phyloP scores from a whole-genome alignment of 2,329 filamentous ascomycete genomes.

The Alternaria longipes region DNA sequence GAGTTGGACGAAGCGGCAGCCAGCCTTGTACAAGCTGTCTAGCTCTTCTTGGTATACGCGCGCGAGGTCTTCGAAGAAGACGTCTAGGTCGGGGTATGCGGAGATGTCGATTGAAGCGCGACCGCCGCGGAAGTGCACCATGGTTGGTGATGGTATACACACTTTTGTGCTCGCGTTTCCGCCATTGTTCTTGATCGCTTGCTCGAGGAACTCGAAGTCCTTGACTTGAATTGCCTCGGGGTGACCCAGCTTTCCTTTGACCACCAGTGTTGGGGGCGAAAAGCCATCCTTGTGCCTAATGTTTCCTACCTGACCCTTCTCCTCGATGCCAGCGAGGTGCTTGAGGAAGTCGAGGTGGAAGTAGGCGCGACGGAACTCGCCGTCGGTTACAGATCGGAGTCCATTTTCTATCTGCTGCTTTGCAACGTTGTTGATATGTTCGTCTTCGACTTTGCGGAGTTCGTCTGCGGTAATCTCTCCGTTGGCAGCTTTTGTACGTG shows the following conservation, averaged over 20 bases:
- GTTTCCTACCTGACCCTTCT: constrained; percentile 59
- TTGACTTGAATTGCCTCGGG: constrained; percentile 64
- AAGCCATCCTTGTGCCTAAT: constrained; percentile 55
- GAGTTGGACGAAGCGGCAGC: constrained; percentile 66
- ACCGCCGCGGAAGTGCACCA: constrained; percentile 67
- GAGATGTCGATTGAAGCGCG: constrained; percentile 62
- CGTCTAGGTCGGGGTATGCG: constrained; percentile 64
- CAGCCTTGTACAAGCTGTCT: constrained; percentile 62
- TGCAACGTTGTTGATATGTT: constrained; percentile 60
- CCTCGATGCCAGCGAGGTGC: constrained; percentile 63
- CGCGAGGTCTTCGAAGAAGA: constrained; percentile 65
- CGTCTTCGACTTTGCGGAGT: constrained; percentile 62
- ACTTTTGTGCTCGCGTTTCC: constrained; percentile 61
- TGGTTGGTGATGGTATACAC: constrained; percentile 67
- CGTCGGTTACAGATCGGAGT: constrained; percentile 63
- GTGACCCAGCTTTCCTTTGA: constrained; percentile 64
- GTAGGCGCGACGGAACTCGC: constrained; percentile 66
- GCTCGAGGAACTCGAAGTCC: constrained; percentile 64
- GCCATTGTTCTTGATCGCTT: constrained; percentile 54
- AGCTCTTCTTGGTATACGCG: constrained; percentile 66
- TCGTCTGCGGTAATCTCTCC: constrained; percentile 55
- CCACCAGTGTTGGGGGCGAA: constrained; percentile 63
- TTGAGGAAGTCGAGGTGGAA: constrained; percentile 69
- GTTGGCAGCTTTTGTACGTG: constrained; percentile 59
- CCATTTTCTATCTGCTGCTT: constrained; percentile 60